Base-by-base conservation (phyloP, 2,329 filamentous ascomycete species). In the Grosmannia penicillata region DNA sequence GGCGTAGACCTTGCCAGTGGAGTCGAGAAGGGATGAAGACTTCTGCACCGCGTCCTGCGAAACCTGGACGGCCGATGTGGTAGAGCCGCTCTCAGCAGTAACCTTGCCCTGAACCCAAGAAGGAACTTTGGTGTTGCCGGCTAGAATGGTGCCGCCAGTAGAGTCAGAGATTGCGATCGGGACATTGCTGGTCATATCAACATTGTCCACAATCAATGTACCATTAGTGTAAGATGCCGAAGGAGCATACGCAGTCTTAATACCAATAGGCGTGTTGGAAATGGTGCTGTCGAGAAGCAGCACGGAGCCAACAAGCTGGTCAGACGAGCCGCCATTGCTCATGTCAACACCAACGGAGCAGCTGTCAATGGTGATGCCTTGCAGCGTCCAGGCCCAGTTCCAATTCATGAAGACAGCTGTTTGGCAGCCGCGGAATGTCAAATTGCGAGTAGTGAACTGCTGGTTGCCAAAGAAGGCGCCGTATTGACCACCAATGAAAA, bases 381-480 rank as follows among this genome's bases (percentile, higher is more conserved):
- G 84, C 59, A 91, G 74, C 32, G 78, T 75, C 79, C 82, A 93
- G 15, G 76, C 66, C 85, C 85, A 93, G 62, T 89, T 83, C 85
- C 85, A 93, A 65, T 86, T 86, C 76, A 91, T 81, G 61, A 73
- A 84, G 46, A 93, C 75, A 44, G 82, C 85, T 2, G 83, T 93
- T 53, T 83, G 70, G 64, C 82, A 87, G 56, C 72, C 69, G 55
- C 82, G 83, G 68, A 93, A 93, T 26, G 70, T 80, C 54, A 91
- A 53, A 59, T 93, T 91, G 48, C 84, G 78, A 22, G 77, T 79
- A 28, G 83, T 89, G 59, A 89, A 91, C 59, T 93, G 85, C 61
- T 93, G 85, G 59, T 78, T 86, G 36, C 85, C 85, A 21, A 89
- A 64, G 60, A 84, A 89, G 48, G 78, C 77, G 39, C 85, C 83